Base-by-base conservation (phyloP, 1,139 yeast species). In the Kodamaea ohmeri region DNA sequence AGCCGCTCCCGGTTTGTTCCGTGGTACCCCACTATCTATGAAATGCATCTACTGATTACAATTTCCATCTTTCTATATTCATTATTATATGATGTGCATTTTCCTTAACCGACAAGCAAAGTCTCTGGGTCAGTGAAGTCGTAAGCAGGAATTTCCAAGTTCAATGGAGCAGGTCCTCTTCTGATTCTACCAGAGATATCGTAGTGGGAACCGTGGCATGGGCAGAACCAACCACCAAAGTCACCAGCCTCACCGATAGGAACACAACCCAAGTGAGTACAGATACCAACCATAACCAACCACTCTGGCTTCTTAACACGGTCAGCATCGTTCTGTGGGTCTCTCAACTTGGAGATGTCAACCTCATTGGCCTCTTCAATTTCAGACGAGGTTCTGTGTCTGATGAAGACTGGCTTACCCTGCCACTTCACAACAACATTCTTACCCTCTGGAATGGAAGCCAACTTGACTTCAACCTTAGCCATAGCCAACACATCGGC, bases 201-300 rank as follows among this genome's bases (percentile, higher is more conserved):
- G 73, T 94, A 94, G 71, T 94, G 98, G 65, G 98, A 92, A 80
- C 98, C 99, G 77, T 94, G 99, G 76, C 98, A 94, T 52, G 99
- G 99, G 73, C 99, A 94, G 92, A 94, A 94, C 98, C 98, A 94
- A 63, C 98, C 98, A 66, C 97, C 97, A 58, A 80, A 94, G 70
- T 94, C 99, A 73, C 99, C 99, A 50, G 97, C 86, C 74, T 94
- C 98, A 65, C 99, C 98, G 62, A 94, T 94, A 54, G 99, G 99
- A 50, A 94, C 99, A 84, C 99, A 94, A 68, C 99, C 99, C 76
- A 94, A 82, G 68, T 94, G 99, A 55, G 99, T 94, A 78, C 98
- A 92, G 67, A 94, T 90, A 75, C 99, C 99, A 75, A 94, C 71
- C 99, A 94, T 94, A 63, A 94, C 80, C 63, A 94, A 81, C 98